phyloP scores from a whole-genome alignment of 192 early-diverging fungal genomes.

The Entomortierella parvispora region DNA sequence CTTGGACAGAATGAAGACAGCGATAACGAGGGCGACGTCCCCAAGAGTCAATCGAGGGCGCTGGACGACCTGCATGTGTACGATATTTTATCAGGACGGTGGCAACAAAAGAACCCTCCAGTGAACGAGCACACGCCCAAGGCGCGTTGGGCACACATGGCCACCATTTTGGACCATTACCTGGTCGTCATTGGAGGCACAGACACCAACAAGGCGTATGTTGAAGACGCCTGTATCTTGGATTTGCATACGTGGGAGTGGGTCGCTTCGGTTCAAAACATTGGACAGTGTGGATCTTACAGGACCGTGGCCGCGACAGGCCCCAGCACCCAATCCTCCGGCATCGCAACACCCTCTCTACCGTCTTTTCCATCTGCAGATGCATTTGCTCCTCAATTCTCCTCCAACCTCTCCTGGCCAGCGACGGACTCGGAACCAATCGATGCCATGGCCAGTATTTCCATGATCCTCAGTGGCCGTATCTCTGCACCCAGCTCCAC shows the following conservation, averaged over 20 bases:
- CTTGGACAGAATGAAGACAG: slow-evolving; percentile 22
- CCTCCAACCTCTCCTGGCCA: slow-evolving; percentile 36
- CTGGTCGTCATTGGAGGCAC: slow-evolving; percentile 48
- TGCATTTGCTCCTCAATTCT: slow-evolving; percentile 23
- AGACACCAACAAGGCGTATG: slow-evolving; percentile 36
- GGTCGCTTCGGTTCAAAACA: slow-evolving; percentile 43
- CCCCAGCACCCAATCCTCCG: slow-evolving; percentile 13
- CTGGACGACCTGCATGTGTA: slow-evolving; percentile 41
- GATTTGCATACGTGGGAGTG: slow-evolving; percentile 48
- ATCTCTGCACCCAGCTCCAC: slow-evolving; percentile 42
- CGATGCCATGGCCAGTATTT: slow-evolving; percentile 43
- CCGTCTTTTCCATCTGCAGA: slow-evolving; percentile 39
- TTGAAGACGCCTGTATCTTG: slow-evolving; percentile 46
- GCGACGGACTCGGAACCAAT: slow-evolving; percentile 19
- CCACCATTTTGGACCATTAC: slow-evolving; percentile 33
- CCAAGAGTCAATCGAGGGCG: slow-evolving; percentile 14
- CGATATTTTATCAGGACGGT: slow-evolving; percentile 43
- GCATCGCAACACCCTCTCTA: slow-evolving; percentile 17
- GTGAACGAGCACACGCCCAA: slow-evolving; percentile 33
- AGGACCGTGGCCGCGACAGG: slow-evolving; percentile 43
- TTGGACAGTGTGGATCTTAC: slow-evolving; percentile 49
- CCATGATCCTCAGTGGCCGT: slow-evolving; percentile 36
- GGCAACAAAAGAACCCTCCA: slow-evolving; percentile 34
- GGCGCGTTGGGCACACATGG: slow-evolving; percentile 51
- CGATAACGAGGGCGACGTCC: slow-evolving; percentile 24